Evolutionary conservation across 1,284 basidiomycete genomes (phyloP).

Genomic region (Cryptococcus neoformans): DNA sequence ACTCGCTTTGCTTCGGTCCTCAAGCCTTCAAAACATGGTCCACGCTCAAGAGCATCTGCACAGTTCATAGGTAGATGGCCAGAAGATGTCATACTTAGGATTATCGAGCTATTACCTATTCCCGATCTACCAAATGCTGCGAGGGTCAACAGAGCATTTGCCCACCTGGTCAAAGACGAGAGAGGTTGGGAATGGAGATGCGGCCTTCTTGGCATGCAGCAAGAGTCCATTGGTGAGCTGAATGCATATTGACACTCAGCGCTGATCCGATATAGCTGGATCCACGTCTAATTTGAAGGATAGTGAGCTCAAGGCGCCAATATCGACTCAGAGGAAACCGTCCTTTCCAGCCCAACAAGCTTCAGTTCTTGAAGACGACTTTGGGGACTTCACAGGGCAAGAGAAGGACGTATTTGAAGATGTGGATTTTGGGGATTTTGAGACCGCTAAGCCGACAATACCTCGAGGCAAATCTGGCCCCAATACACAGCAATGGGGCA

Average conservation of each 20-base stretch:
- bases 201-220: conserved; percentile 57
- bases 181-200: conserved; percentile 70
- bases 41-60: conserved; percentile 31
- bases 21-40: conserved; percentile 53
- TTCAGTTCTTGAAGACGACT: conserved; percentile 31
- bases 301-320: conserved; percentile 23
- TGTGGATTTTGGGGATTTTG: conserved; percentile 89
- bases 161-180: conserved; percentile 65
- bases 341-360: conserved; percentile 6
- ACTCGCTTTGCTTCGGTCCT: conserved; percentile 54
- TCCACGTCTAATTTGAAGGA: background rate
- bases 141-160: conserved; percentile 62
- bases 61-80: conserved; percentile 71
- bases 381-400: conserved; percentile 42
- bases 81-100: conserved; percentile 66
- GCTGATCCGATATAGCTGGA: no score
- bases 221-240: conserved; percentile 5
- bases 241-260: background rate
- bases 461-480: background rate
- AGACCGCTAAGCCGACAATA: conserved; percentile 12
- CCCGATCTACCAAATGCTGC: conserved; percentile 75
- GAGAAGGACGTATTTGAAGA: conserved; percentile 50
- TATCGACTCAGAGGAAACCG: conserved; percentile 23
- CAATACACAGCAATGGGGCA: background rate
- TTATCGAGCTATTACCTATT: conserved; percentile 68